Percentiles rank a stretch among this genome's conserved stretches.
phyloP scores from a whole-genome alignment of 306 rosid species.

The Rosa chinensis region DNA sequence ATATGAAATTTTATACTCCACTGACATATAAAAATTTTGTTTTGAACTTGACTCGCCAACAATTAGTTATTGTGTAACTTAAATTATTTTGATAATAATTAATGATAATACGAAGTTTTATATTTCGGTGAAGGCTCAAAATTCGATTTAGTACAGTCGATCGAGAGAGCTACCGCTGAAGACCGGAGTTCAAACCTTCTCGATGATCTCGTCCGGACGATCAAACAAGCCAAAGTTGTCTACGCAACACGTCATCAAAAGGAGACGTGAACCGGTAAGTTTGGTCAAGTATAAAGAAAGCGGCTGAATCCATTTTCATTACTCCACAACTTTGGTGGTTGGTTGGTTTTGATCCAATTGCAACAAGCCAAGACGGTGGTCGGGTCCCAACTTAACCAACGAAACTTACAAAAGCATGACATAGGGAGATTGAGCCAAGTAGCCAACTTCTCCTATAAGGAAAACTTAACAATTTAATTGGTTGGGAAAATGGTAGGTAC shows the following conservation, averaged over 20 bases:
- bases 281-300: neutral
- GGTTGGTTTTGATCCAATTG: constrained; percentile 4
- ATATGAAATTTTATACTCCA: too few relatives aligned
- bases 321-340: neutral
- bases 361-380: neutral
- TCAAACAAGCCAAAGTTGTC: neutral
- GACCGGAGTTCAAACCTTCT: neutral
- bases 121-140: too few relatives aligned
- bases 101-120: too few relatives aligned
- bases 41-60: too few relatives aligned
- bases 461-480: constrained; percentile 27
- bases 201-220: neutral
- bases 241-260: neutral
- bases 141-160: too few relatives aligned
- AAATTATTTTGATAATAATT: too few relatives aligned
- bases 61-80: too few relatives aligned
- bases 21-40: too few relatives aligned
- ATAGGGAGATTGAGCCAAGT: constrained; percentile 13
- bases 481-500: constrained; percentile 22
- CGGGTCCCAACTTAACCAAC: constrained; percentile 23
- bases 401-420: neutral
- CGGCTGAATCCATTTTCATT: neutral
- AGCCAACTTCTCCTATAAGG: constrained; percentile 29
- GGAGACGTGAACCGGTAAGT: constrained; percentile 10
- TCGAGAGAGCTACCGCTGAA: neutral